These are phyloP conservation scores for Puccinia hordei DNA, from an alignment of 1,284 basidiomycete species.

Conservation along the genomic window DNA sequence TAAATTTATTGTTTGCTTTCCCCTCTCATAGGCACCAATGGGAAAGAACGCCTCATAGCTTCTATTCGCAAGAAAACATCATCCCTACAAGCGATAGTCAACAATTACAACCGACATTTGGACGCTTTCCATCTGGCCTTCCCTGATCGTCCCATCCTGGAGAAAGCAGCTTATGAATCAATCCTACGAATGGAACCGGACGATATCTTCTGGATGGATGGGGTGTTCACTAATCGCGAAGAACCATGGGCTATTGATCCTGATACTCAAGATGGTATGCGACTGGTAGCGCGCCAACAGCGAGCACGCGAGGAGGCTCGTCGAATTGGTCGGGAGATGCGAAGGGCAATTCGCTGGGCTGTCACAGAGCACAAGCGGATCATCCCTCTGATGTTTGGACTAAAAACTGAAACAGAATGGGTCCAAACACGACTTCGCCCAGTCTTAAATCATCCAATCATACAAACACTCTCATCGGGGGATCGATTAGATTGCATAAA, in stretches of 20 bases:
- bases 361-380: too few species aligned
- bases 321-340: constrained; percentile 9
- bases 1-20: too few species aligned
- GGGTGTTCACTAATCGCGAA: background rate
- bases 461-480: background rate
- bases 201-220: background rate
- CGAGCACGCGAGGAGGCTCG: background rate
- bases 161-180: background rate
- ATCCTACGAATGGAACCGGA: background rate
- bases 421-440: background rate
- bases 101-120: background rate
- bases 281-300: background rate
- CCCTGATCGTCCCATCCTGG: background rate
- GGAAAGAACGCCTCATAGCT: background rate
- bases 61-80: background rate
- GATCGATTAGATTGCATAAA: constrained; percentile 1
- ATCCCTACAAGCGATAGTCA: background rate
- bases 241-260: constrained; percentile 6
- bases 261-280: background rate
- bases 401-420: background rate
- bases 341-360: constrained; percentile 19
- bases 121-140: background rate
- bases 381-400: background rate
- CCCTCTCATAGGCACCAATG: constrained; percentile 15
- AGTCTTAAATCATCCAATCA: background rate